Evolutionary conservation across 2,329 filamentous ascomycete genomes (phyloP), one percentile per base, ranked within the genome.

Genomic region (Tolypocladium pustulatum): DNA sequence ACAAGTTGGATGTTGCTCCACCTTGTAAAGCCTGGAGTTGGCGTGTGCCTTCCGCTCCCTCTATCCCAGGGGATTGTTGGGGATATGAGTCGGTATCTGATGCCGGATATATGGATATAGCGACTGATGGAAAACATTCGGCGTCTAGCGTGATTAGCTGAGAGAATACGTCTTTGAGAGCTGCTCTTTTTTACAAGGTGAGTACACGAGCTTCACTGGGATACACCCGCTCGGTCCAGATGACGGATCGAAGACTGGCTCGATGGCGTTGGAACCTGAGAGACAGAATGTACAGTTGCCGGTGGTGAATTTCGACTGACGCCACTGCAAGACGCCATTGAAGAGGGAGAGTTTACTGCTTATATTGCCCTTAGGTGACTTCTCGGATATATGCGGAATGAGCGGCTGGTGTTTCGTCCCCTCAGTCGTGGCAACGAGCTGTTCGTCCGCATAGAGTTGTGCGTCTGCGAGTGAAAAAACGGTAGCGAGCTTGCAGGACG

Each of bases 251-350:
- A 55, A 55, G 17, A 40, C 15, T 8, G 36, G 22, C 3, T 20
- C 1, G 36, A 54, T 27, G 3, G 8, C 20, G 17, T 55, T 55
- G 13, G 53, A 38, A 9, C 22, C 25, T 40, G 36, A 27, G 8
- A 55, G 20, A n/a, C 53, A 55, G 25, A 55, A 55, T n/a, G 3
- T 55, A 27, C 10, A n/a, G n/a, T 8, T 40, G 12, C 53, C 53
- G 0, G 34, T n/a, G 2, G 53, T 12, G 9, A 55, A 55, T 5
- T 40, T 37, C 7, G 36, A 20, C 20, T 55, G n/a, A 4, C 22
- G n/a, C 53, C 53, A 55, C 22, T 27, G 9, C 17, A 55, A 12
- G 4, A 55, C 9, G 37, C 37, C 37, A n/a, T 40, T 34, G 8
- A 1, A 13, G 22, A 55, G 22, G 34, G n/a, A 20, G n/a, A 55